Evolutionary conservation across 345 rosid species (phyloP), one percentile per base, ranked within the genome.

Genomic region (Syzygium grande): DNA sequence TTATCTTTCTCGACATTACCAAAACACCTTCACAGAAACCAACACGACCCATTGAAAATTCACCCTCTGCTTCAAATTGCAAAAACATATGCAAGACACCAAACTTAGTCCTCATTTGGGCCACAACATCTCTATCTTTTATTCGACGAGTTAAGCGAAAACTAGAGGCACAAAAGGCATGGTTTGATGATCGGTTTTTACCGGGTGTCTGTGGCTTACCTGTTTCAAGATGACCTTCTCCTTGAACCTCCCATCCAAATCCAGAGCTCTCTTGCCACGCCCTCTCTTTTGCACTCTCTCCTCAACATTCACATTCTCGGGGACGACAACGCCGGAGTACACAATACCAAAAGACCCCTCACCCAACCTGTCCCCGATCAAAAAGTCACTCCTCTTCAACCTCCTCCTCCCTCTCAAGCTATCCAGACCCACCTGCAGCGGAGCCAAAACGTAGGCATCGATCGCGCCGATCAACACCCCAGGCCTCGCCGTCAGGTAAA

Each of bases 341-440:
- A 98, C 99, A 84, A 96, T 89, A 52, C 99, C 98, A 87, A 96
- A 98, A 51, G 98, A 95, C 87, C 99, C 99, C 94, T 96, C 99
- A 17, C 99, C 99, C 38, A 98, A 80, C 89, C 95, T 96, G 84
- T 95, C 93, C 23, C 94, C 94, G 54, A 98, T 86, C 90, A 95
- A 51, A 92, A 97, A 96, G 89, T 96, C 97, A 43, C 92, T 89
- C 85, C 92, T 93, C 92, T 93, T 95, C 90, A 95, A 90, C 90
- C 90, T 94, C 92, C 98, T 93, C 80, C 95, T 90, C 41, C 99
- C 99, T 38, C 46, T 92, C 90, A 97, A 91, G 90, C 93, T 94
- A 86, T 93, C 94, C 73, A 96, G 85, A 77, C 91, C 96, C 84
- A 92, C 88, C 90, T 98, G 99, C 92, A 98, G 89, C 58, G 98